Evolutionary conservation across 768 basidiomycete genomes (phyloP).

Genomic region (Pleurotus tuber-regium): DNA sequence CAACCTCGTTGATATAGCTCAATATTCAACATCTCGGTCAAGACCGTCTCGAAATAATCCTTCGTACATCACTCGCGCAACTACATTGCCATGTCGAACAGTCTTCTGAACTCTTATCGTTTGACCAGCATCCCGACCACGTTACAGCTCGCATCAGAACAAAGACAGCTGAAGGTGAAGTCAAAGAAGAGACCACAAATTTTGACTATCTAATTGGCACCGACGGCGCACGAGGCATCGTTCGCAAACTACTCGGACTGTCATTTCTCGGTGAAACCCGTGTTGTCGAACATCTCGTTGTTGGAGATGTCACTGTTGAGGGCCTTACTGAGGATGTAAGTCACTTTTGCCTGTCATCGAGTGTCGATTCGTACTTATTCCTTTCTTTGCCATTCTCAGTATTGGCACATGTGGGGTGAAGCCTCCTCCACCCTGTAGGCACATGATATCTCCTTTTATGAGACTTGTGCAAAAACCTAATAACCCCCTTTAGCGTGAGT

Average conservation of each 20-base stretch:
- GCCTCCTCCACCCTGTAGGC: neutral
- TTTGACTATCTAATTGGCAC: conserved; percentile 22
- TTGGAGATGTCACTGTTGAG: conserved; percentile 37
- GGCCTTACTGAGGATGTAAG: conserved; percentile 38
- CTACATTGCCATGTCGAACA: conserved; percentile 23
- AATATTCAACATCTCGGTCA: conserved; percentile 24
- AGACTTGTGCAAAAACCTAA: neutral
- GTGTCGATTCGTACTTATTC: neutral
- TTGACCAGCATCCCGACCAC: conserved; percentile 22
- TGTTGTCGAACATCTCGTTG: conserved; percentile 22
- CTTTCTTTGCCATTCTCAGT: neutral
- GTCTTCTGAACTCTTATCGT: conserved; percentile 19
- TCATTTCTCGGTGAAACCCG: conserved; percentile 28
- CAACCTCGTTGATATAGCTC: conserved; percentile 20
- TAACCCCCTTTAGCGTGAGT: neutral
- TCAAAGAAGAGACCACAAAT: conserved; percentile 11
- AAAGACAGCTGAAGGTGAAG: conserved; percentile 4
- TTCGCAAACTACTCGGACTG: conserved; percentile 24
- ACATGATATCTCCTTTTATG: neutral
- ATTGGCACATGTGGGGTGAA: conserved; percentile 11
- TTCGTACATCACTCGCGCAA: conserved; percentile 20
- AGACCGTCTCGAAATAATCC: conserved; percentile 22
- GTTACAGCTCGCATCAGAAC: conserved; percentile 20
- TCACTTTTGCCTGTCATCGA: neutral
- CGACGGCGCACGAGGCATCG: conserved; percentile 25